Percentiles rank a stretch among this genome's conserved stretches.
Evolutionary conservation across 2,329 filamentous ascomycete genomes (phyloP).

Genomic region (Stachybotrys echinatus): DNA sequence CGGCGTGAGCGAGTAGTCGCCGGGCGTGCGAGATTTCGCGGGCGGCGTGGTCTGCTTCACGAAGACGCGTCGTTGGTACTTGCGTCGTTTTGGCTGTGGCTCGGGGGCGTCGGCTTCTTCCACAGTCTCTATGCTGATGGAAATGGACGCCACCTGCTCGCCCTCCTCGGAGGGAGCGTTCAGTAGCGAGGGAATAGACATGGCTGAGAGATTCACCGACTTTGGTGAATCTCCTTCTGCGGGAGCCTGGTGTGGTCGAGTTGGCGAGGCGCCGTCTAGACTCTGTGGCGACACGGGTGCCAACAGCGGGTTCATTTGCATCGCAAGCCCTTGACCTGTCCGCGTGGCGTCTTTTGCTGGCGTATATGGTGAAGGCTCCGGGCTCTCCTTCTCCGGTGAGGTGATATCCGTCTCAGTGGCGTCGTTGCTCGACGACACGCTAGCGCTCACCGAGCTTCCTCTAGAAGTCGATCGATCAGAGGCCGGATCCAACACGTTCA

Average conservation of each 20-base stretch:
- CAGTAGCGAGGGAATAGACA: constrained; percentile 27
- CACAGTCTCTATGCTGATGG: constrained; percentile 19
- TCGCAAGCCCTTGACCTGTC: background rate
- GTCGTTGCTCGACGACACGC: constrained; percentile 19
- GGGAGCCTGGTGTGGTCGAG: constrained; percentile 15
- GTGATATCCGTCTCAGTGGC: constrained; percentile 38
- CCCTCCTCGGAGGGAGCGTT: constrained; percentile 19
- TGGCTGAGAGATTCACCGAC: constrained; percentile 13
- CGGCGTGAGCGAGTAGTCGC: constrained; percentile 79
- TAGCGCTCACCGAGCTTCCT: constrained; percentile 28
- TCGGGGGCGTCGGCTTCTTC: constrained; percentile 11
- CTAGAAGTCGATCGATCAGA: constrained; percentile 25
- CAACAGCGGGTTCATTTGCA: constrained; percentile 4
- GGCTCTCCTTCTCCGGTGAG: constrained; percentile 43
- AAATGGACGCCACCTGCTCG: constrained; percentile 10
- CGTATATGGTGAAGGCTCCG: constrained; percentile 28
- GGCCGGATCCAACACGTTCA: constrained; percentile 13
- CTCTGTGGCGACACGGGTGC: constrained; percentile 26
- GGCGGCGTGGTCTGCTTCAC: constrained; percentile 27
- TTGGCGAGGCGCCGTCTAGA: constrained; percentile 10
- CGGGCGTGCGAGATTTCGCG: constrained; percentile 48
- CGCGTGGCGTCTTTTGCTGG: constrained; percentile 10
- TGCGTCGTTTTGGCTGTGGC: constrained; percentile 21
- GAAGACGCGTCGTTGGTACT: constrained; percentile 26
- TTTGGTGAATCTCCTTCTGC: background rate